Percentiles rank a stretch among this genome's conserved stretches.
These are phyloP conservation scores for Triticum aestivum DNA, from an alignment of 176 grass and related monocot genomes.

Conservation along the genomic window IWGSC_CS_RefSeq_v2.1 NC_057802.1:383334346-383334845, in stretches of 20 bases:
- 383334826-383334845: not conserved
- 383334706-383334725: conserved; percentile 47
- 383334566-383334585: not conserved
- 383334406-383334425: no score
- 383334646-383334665: not conserved
- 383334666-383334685: conserved; percentile 35
- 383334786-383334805: not conserved
- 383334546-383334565: no score
- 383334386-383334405: no score
- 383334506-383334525: no score
- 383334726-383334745: conserved; percentile 53
- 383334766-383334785: conserved; percentile 4
- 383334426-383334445: no score
- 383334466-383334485: no score
- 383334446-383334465: no score
- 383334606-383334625: not conserved
- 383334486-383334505: no score
- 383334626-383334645: conserved; percentile 21
- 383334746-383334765: conserved; percentile 45
- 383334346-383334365: no score
- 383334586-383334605: not conserved
- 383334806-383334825: not conserved
- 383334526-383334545: no score
- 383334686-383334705: not conserved
- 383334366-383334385: no score